Base-by-base conservation (phyloP, 2,329 filamentous ascomycete species). In the Aspergillus sojae region DNA sequence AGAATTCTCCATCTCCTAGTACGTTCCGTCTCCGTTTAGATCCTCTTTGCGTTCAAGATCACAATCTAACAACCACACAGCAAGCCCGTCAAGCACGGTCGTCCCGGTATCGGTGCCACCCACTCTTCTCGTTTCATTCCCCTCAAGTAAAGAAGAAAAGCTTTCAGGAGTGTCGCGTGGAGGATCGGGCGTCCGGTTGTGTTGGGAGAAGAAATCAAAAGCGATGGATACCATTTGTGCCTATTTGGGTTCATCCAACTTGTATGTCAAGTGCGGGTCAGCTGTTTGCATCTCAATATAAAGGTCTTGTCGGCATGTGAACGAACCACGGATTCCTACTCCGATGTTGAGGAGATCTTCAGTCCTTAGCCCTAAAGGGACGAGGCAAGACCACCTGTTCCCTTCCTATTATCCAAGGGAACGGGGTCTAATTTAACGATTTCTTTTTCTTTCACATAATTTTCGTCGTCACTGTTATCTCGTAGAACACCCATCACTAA, bases 51-150 rank as follows among this genome's bases (percentile, higher is more conserved):
- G 6, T 39, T 19, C 36, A 19, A 41, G 16, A 26, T 10, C 9
- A 32, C n/a, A 1, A n/a, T 69, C 88, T 91, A 81, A 91, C 83
- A 75, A 72, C 62, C 69, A 46, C 65, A 80, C 78, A 96, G 93
- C 92, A 94, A 94, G 87, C 95, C 95, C 80, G 95, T 99, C 91
- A 99, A 98, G 92, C 95, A 99, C 91, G 95, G 95, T 90, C 89
- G 95, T 85, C 95, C 95, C 80, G 95, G 95, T 98, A 99, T 99
- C 81, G 95, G 95, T 96, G 95, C 95, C 80, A 99, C 95, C 77
- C 94, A 99, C 92, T 98, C 94, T 87, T 99, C 95, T 84, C 93
- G 95, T 90, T 99, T 99, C 91, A 99, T 99, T 88, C 95, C 95
- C 84, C 91, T 99, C 84, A 99, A 99, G 89, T 98, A 97, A 89